Conservation (phyloP, 2,329 filamentous ascomycete genomes). For the Colletotrichum shisoi region DNA sequence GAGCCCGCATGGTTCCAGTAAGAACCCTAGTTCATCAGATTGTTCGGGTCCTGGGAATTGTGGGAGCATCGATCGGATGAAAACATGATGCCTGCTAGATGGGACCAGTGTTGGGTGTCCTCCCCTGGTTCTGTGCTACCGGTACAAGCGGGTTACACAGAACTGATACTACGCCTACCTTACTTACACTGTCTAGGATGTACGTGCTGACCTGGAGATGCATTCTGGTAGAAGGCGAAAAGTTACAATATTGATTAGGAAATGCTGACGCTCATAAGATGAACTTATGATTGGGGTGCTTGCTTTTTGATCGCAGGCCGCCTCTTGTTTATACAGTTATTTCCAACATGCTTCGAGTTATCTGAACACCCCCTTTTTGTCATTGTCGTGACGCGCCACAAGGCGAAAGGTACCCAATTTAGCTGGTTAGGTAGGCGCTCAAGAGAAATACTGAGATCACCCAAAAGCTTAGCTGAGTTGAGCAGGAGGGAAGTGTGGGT, state of each 20-base stretch:
- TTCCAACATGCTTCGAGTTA: too few relatives aligned
- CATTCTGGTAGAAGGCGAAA: too few relatives aligned
- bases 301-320: too few relatives aligned
- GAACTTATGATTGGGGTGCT: too few relatives aligned
- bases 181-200: too few relatives aligned
- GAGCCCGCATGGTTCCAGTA: not conserved
- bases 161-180: too few relatives aligned
- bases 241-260: too few relatives aligned
- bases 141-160: too few relatives aligned
- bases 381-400: not conserved
- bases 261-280: too few relatives aligned
- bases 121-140: constrained; percentile 6
- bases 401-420: not conserved
- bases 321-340: too few relatives aligned
- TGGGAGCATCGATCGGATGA: constrained; percentile 13
- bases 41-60: not conserved
- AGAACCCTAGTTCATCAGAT: constrained; percentile 1
- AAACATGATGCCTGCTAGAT: constrained; percentile 5
- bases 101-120: not conserved
- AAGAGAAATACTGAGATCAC: not conserved
- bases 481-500: not conserved
- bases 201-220: too few relatives aligned
- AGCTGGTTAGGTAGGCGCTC: not conserved
- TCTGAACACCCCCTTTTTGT: too few relatives aligned
- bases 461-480: not conserved